Evolutionary conservation across 192 early-diverging fungal genomes (phyloP), one percentile per base, ranked within the genome.

Genomic region (Spizellomyces sp.): DNA sequence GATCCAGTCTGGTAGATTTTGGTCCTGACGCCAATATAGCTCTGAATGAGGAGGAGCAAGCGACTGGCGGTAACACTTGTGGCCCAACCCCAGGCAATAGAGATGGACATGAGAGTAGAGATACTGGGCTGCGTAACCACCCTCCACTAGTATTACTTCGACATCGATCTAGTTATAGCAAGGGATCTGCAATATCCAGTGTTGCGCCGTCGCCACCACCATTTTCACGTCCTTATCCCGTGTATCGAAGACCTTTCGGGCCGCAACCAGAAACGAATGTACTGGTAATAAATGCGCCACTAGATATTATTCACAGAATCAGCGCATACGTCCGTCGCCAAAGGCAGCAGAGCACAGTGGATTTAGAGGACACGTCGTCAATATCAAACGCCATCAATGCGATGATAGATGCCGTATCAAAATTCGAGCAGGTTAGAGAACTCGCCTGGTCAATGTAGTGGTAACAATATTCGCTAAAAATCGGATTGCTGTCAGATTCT

Each of bases 281-380:
- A 14, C 47, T 76, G 17, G 67, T 76, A 12, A 79, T 79, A n/a
- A 79, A 79, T 58, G 74, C 62, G 14, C 78, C 78, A 7, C 70
- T 79, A 2, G 78, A 79, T 58, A 71, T 79, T 54, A 75, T 79
- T 42, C 74, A 79, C 63, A 69, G 75, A 8, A 76, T 79, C 48
- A 59, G 50, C 45, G 46, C 60, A 5, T 79, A 79, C 57, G 57
- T 77, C 44, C 72, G 79, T 6, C 54, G 62, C 9, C 75, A 76
- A 67, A 63, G 75, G 8, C 21, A 74, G 36, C 21, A n/a, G 55
- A 48, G 56, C 15, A 36, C 70, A 5, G 59, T 71, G 2, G 63
- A 73, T 27, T 61, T 67, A 17, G 79, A 80, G 62, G 71, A 69
- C 17, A 46, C 15, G 0, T 62, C 71, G n/a, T 68, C 65, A 19